Conservation (phyloP, 1,139 yeast species). For the Geotrichum siamense region DNA sequence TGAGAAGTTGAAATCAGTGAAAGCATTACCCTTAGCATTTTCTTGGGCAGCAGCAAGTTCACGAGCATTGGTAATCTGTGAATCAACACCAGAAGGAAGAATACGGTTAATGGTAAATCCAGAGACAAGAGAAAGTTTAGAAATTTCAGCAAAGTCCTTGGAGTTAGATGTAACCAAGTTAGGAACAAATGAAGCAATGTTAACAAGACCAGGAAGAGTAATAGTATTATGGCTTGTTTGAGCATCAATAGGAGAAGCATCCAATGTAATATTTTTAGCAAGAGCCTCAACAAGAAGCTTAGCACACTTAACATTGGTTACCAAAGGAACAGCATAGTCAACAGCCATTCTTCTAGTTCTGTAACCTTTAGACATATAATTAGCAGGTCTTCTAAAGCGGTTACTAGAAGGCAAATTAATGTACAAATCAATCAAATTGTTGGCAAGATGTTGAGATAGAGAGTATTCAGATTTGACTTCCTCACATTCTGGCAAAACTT, state of each 20-base stretch:
- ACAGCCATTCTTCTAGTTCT: slow-evolving; percentile 99
- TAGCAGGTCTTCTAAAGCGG: slow-evolving; percentile 97
- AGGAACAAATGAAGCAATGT: slow-evolving; percentile 75
- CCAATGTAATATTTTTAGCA: slow-evolving; percentile 58
- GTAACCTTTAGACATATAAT: slow-evolving; percentile 96
- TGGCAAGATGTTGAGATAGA: slow-evolving; percentile 91
- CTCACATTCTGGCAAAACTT: slow-evolving; percentile 53
- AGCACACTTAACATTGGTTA: slow-evolving; percentile 96
- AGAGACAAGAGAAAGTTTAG: slow-evolving; percentile 67
- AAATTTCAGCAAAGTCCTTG: slow-evolving; percentile 52
- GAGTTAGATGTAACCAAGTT: slow-evolving; percentile 46
- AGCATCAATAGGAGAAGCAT: slow-evolving; percentile 72
- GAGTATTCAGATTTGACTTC: slow-evolving; percentile 87
- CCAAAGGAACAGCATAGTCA: slow-evolving; percentile 94
- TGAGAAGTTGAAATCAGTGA: slow-evolving; percentile 74
- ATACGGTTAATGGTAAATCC: slow-evolving; percentile 87
- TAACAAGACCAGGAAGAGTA: slow-evolving; percentile 79
- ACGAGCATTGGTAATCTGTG: slow-evolving; percentile 57
- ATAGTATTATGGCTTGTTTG: slow-evolving; percentile 86
- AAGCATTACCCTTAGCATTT: slow-evolving; percentile 45
- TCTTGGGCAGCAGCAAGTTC: slow-evolving; percentile 52
- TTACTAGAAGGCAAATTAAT: slow-evolving; percentile 94
- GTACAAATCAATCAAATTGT: slow-evolving; percentile 91
- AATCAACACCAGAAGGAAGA: slow-evolving; percentile 63
- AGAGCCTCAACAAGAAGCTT: slow-evolving; percentile 91